Base-by-base conservation (phyloP, 495 filamentous ascomycete genomes). In the Penicilliopsis zonata region DNA sequence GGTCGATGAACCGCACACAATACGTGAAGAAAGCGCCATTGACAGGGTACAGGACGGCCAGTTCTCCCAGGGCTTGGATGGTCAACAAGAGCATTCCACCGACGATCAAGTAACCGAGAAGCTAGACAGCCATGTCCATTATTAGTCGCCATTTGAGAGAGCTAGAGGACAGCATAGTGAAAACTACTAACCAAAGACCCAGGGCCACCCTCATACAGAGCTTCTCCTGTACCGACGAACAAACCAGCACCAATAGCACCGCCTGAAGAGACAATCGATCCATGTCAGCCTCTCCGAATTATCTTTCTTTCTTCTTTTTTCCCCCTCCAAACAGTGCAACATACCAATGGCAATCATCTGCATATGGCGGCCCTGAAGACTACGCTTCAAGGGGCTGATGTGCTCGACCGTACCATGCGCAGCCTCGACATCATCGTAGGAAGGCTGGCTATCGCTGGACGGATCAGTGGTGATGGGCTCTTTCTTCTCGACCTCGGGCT, bases 311-410 rank as follows among this genome's bases (percentile, higher is more conserved):
- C 7, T 24, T 7, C n/a, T 40, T 6, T 1, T 13, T 38, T 20
- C 22, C 12, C 28, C 26, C 27, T 12, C n/a, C 4, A 9, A 24
- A 24, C 21, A 7, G n/a, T n/a, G 21, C 7, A 9, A 27, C 40
- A 31, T 48, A 69, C 75, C 78, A 42, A 84, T 77, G 30, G 78
- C 79, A 52, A 82, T 80, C 72, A 84, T 80, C 37, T 82, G 78
- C 66, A 82, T 71, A 42, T 84, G 78, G 18, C 77, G 65, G 26
- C 57, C 52, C 41, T 70, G 58, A 23, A 76, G 42, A 26, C 56
- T 55, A 20, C 64, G 46, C 21, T 53, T 45, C 10, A 69, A 49
- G 3, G 67, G n/a, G n/a, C n/a, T n/a, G n/a, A n/a, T n/a, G n/a
- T n/a, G n/a, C n/a, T n/a, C n/a, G n/a, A n/a, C 21, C 6, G 7